phyloP scores from a whole-genome alignment of 768 basidiomycete species.

The Saitozyma podzolica region DNA sequence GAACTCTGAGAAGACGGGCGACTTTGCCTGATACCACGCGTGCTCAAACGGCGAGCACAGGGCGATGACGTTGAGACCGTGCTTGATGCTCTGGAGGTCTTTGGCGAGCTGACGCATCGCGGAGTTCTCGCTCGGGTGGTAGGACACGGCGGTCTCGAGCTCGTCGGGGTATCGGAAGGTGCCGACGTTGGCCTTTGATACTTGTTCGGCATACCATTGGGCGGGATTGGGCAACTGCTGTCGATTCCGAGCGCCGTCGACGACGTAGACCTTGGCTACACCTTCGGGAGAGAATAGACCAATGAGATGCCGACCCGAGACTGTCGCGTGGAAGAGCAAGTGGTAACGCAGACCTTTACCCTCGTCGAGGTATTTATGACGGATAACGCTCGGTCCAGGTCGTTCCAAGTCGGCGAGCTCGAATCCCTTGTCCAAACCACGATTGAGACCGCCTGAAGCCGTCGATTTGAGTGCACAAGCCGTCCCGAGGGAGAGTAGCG shows the following conservation, averaged over 20 bases:
- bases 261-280: slow-evolving; percentile 74
- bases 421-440: slow-evolving; percentile 77
- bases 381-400: slow-evolving; percentile 61
- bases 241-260: slow-evolving; percentile 83
- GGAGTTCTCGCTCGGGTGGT: slow-evolving; percentile 73
- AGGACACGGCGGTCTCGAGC: slow-evolving; percentile 59
- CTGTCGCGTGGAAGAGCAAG: slow-evolving; percentile 83
- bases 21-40: slow-evolving; percentile 73
- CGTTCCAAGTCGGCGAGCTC: slow-evolving; percentile 78
- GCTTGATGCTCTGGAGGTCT: slow-evolving; percentile 76
- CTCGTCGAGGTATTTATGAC: slow-evolving; percentile 70
- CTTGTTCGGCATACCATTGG: slow-evolving; percentile 68
- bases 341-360: slow-evolving; percentile 73
- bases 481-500: slow-evolving; percentile 78
- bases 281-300: slow-evolving; percentile 78
- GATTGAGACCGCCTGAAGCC: slow-evolving; percentile 68
- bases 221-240: slow-evolving; percentile 77
- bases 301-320: slow-evolving; percentile 77
- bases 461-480: slow-evolving; percentile 69
- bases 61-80: slow-evolving; percentile 62
- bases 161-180: slow-evolving; percentile 64
- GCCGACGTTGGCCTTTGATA: slow-evolving; percentile 58
- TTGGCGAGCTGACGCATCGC: slow-evolving; percentile 85
- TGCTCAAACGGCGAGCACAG: slow-evolving; percentile 84
- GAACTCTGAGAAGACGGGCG: slow-evolving; percentile 72